Conservation (phyloP, 768 basidiomycete species). For the Mrakia blollopis region DNA sequence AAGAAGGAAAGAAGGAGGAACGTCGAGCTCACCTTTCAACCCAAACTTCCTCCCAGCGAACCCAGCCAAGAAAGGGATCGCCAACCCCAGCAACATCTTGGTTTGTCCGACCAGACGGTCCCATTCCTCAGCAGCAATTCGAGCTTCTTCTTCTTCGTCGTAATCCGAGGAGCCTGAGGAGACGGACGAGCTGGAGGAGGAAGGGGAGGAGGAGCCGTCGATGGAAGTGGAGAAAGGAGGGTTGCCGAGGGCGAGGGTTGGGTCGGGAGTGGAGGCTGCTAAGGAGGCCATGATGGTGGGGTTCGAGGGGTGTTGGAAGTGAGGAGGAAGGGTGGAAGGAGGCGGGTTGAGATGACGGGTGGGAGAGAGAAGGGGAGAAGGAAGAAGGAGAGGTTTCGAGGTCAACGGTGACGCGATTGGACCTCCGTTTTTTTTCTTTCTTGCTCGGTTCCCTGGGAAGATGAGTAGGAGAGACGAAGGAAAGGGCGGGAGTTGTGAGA, state of each 20-base stretch:
- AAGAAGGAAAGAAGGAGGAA: background rate
- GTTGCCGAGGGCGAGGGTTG: background rate
- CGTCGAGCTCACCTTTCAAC: slow-evolving; percentile 23
- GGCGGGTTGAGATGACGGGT: no score
- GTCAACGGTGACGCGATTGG: background rate
- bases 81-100: slow-evolving; percentile 24
- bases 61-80: slow-evolving; percentile 28
- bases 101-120: slow-evolving; percentile 27
- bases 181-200: background rate
- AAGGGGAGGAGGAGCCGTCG: background rate
- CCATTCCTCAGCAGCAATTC: slow-evolving; percentile 20
- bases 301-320: background rate
- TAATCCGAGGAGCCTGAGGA: slow-evolving; percentile 9
- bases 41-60: slow-evolving; percentile 26
- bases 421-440: no score
- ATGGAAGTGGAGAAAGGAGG: background rate
- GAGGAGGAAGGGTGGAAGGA: background rate
- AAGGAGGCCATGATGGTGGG: background rate
- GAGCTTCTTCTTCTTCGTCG: slow-evolving; percentile 26
- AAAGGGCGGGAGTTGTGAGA: background rate
- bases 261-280: background rate
- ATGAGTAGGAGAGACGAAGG: no score
- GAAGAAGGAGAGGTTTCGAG: background rate
- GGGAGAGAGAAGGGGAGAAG: background rate
- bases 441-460: background rate